Evolutionary conservation across 441 rosid genomes (phyloP), one percentile per base, ranked within the genome.

Genomic region (Flueggea neowawraea): DNA sequence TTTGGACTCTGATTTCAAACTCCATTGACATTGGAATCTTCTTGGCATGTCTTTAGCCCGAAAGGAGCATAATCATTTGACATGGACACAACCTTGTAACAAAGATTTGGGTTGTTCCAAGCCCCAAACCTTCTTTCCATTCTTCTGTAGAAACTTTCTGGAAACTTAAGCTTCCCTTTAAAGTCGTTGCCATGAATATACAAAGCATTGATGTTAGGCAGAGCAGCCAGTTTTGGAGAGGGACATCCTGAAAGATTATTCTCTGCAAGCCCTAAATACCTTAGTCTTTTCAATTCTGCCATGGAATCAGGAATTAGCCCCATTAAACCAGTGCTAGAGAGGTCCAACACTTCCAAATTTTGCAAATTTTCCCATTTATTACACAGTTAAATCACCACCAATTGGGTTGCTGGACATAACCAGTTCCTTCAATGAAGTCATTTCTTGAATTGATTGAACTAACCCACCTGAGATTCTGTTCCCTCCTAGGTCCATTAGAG

Each of bases 101-200:
- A 69, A 12, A 78, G 65, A 45, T 59, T 60, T 15, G 76, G 74
- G 64, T 78, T 78, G 58, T 65, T 59, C 77, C 69, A 66, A 31
- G 69, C 82, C 2, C 66, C 54, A 63, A 78, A 78, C 2, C 69
- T 63, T 63, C 79, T 61, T 6, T 72, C 71, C 72, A 69, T 63
- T 64, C 65, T 74, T 54, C 28, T 1, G 13, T 66, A 72, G 61
- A 78, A 71, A 36, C 57, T 10, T n/a, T 33, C 45, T 0, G 70
- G 61, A 60, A 74, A 69, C 10, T 57, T 63, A 16, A 78, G 77
- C 52, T 31, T 44, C 48, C 79, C 79, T 16, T 69, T 55, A 55
- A 78, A 64, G 3, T 78, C 66, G 54, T 78, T 78, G 12, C 63
- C 60, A 44, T 74, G 54, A 7, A 78, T 53, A 57, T 71, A 72